Evolutionary conservation across 768 basidiomycete species (phyloP).

Genomic region (Pleurotus ostreatus): DNA sequence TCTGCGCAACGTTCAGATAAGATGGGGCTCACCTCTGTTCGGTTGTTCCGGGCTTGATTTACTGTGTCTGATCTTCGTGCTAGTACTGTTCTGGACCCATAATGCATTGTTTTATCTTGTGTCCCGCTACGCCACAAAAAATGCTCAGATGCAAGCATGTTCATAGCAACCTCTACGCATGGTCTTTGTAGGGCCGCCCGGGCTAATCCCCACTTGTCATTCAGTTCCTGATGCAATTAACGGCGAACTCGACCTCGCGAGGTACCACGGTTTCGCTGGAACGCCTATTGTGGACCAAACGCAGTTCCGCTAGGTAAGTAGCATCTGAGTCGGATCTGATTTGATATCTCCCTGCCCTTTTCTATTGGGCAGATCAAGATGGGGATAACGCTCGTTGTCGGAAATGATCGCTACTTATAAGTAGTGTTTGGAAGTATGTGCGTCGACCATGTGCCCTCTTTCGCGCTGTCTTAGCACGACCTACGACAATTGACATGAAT

Average conservation of each 20-base stretch:
- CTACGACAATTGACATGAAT: not conserved
- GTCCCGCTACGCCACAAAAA: slow-evolving; percentile 2
- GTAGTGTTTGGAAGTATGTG: slow-evolving; percentile 7
- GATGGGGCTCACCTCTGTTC: slow-evolving; percentile 38
- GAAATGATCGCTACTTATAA: slow-evolving; percentile 9
- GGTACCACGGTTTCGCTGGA: not conserved
- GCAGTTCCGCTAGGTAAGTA: slow-evolving; percentile 1
- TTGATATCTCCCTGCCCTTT: slow-evolving; percentile 4
- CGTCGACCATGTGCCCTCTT: slow-evolving; percentile 7
- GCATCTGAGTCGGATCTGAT: slow-evolving; percentile 6
- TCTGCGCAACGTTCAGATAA: slow-evolving; percentile 45
- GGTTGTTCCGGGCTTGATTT: slow-evolving; percentile 17
- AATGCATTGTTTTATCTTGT: not conserved
- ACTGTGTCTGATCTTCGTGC: not conserved
- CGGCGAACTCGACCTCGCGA: slow-evolving; percentile 1
- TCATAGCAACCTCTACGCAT: not conserved
- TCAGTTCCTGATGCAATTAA: not conserved
- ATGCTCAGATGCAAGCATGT: slow-evolving; percentile 1
- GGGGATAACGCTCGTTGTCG: slow-evolving; percentile 8
- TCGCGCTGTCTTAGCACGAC: not conserved
- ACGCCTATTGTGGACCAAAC: not conserved
- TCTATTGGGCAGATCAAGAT: slow-evolving; percentile 7
- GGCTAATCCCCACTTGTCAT: not conserved
- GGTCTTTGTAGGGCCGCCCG: not conserved
- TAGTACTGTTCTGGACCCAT: slow-evolving; percentile 6